Conservation (phyloP, 1,284 basidiomycete species). For the Ustilago trichophora region DNA sequence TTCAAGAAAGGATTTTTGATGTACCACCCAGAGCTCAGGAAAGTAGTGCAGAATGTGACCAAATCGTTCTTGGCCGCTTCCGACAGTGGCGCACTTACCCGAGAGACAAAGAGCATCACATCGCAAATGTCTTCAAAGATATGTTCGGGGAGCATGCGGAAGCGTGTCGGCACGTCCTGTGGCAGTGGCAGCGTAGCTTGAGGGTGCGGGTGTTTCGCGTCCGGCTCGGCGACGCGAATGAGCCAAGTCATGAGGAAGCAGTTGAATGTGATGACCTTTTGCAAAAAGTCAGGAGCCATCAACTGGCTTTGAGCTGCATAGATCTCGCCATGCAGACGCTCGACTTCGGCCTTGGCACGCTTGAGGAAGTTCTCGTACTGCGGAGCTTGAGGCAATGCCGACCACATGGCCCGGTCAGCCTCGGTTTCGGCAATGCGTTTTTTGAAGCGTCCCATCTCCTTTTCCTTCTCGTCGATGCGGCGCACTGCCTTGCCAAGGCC, state of each 20-base stretch:
- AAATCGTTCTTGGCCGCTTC: slow-evolving; percentile 80
- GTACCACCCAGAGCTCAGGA: slow-evolving; percentile 92
- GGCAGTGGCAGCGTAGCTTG: slow-evolving; percentile 74
- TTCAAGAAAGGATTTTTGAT: slow-evolving; percentile 99
- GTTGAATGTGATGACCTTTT: slow-evolving; percentile 81
- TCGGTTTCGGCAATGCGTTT: slow-evolving; percentile 81
- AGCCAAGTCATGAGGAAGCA: slow-evolving; percentile 95
- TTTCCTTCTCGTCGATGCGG: slow-evolving; percentile 80
- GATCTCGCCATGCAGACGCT: slow-evolving; percentile 69
- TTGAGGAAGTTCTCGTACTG: slow-evolving; percentile 66
- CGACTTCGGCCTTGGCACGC: slow-evolving; percentile 53
- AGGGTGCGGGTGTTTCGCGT: slow-evolving; percentile 75
- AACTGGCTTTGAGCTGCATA: slow-evolving; percentile 86
- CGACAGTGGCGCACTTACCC: slow-evolving; percentile 82
- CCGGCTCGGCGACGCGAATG: slow-evolving; percentile 88
- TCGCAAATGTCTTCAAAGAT: slow-evolving; percentile 93
- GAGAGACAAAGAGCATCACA: slow-evolving; percentile 79
- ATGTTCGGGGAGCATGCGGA: slow-evolving; percentile 92
- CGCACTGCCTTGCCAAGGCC: slow-evolving; percentile 70
- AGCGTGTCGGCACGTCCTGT: slow-evolving; percentile 81
- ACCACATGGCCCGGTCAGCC: slow-evolving; percentile 66
- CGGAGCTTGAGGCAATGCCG: slow-evolving; percentile 47
- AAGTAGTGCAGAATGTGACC: slow-evolving; percentile 88
- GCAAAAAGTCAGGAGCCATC: slow-evolving; percentile 83
- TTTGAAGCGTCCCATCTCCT: slow-evolving; percentile 70